These are phyloP conservation scores for Exophiala spinifera DNA, from an alignment of 2,329 filamentous ascomycete genomes.

Conservation along the genomic window DNA sequence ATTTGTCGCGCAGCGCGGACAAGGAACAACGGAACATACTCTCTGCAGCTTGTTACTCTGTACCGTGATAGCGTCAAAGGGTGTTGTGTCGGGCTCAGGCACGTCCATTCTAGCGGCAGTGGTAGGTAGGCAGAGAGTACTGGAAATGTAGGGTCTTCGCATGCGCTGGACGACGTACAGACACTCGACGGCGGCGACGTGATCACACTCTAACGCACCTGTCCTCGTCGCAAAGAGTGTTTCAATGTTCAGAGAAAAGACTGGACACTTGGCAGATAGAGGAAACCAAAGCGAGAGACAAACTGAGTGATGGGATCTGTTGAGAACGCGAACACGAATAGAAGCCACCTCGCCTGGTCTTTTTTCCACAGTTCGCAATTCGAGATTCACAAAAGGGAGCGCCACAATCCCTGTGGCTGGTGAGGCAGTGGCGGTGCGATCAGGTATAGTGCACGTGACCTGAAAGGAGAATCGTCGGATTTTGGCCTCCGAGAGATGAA, in stretches of 20 bases:
- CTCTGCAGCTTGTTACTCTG: conserved; percentile 61
- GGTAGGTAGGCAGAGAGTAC: conserved; percentile 11
- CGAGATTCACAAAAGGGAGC: neutral
- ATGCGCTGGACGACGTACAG: conserved; percentile 7
- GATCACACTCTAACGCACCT: too few species aligned
- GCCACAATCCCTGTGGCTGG: neutral
- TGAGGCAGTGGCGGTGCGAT: neutral
- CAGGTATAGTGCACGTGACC: neutral
- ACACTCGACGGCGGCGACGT: too few species aligned
- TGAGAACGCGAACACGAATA: too few species aligned
- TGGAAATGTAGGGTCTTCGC: conserved; percentile 24
- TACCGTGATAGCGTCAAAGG: conserved; percentile 83
- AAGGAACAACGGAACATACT: conserved; percentile 34
- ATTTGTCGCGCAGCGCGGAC: neutral
- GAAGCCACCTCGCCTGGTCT: too few species aligned
- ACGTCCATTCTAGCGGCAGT: conserved; percentile 65
- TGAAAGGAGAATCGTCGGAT: conserved; percentile 15
- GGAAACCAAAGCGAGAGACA: too few species aligned
- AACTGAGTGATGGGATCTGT: too few species aligned
- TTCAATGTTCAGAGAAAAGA: too few species aligned
- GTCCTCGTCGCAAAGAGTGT: too few species aligned
- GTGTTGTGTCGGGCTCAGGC: conserved; percentile 81
- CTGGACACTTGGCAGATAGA: too few species aligned
- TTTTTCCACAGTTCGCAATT: too few species aligned
- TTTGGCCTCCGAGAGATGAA: conserved; percentile 4